Evolutionary conservation across 345 rosid genomes (phyloP), one percentile per base, ranked within the genome.

Genomic region (Cardamine resedifolia): DNA sequence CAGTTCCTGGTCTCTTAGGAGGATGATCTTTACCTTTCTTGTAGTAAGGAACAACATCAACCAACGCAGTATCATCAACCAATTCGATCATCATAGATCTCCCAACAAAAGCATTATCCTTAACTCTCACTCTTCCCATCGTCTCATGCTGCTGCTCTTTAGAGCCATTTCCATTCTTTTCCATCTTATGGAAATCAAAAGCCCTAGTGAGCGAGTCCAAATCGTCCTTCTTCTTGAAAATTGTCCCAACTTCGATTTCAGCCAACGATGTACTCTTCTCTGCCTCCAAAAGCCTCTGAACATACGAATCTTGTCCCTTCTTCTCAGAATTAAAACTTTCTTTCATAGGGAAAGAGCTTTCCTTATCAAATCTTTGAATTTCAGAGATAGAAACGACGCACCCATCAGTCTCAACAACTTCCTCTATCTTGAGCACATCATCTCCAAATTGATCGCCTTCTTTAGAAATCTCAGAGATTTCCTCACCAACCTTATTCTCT

Each of bases 1-100:
- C 11, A 27, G 55, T 21, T 77, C 68, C 68, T 24, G 12, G 36
- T 27, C 71, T 72, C 81, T 74, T 77, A 48, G 56, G 59, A 77
- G 56, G 65, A 77, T 64, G 67, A 66, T 51, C 78, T 62, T 77
- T 77, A 45, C 72, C 78, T 45, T 45, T 72, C 79, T 73, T 77
- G 26, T 71, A 41, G 39, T 78, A 61, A 7, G 67, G 48, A 71
- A 84, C 58, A 6, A 87, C 78, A 68, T 78, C 85, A 75, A 88
- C 77, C 84, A 90, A 57, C 3, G 88, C 96, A 12, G 89, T 88
- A 72, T 92, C 93, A 77, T 92, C 97, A 62, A 89, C 79, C 24
- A 91, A 75, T 70, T 87, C 82, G 66, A 88, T 63, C 70, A 81
- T 84, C 77, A 85, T 51, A 10, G 98, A 81, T 52, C 72, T 64